Evolutionary conservation across 2,329 filamentous ascomycete genomes (phyloP).

Genomic region (Macrophomina phaseolina): DNA sequence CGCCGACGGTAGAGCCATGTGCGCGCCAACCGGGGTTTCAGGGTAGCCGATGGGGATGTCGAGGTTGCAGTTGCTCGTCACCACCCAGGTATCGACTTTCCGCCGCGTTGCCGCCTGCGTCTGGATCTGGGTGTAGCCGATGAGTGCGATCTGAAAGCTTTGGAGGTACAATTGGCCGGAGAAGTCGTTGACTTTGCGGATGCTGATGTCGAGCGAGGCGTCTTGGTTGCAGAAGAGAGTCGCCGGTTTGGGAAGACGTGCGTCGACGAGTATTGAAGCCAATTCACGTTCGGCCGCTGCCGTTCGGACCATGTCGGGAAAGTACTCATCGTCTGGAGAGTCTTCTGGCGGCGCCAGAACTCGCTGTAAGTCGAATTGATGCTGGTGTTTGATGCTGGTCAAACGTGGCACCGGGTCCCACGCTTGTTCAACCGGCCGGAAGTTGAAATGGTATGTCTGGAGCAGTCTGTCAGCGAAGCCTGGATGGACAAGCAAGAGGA

Average conservation of each 20-base stretch:
- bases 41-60: constrained; percentile 4
- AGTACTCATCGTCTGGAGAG: not conserved
- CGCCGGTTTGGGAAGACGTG: not conserved
- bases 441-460: constrained; percentile 8
- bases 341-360: not conserved
- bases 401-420: constrained; percentile 1
- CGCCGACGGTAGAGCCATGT: constrained; percentile 1
- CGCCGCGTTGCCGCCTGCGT: not conserved
- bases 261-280: constrained; percentile 10
- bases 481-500: not conserved
- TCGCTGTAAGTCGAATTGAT: constrained; percentile 12
- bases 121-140: constrained; percentile 12
- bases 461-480: not conserved
- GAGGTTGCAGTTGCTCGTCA: not conserved
- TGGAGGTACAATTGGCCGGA: constrained; percentile 13
- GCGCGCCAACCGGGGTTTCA: not conserved
- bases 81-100: constrained; percentile 7
- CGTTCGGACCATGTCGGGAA: not conserved
- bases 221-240: constrained; percentile 12
- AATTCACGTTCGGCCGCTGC: not conserved
- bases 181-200: constrained; percentile 22
- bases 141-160: constrained; percentile 4
- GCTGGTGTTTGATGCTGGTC: constrained; percentile 18
- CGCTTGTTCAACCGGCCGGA: constrained; percentile 18
- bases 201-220: not conserved